phyloP scores from a whole-genome alignment of 345 rosid genomes.

The Hibiscus syriacus region DNA sequence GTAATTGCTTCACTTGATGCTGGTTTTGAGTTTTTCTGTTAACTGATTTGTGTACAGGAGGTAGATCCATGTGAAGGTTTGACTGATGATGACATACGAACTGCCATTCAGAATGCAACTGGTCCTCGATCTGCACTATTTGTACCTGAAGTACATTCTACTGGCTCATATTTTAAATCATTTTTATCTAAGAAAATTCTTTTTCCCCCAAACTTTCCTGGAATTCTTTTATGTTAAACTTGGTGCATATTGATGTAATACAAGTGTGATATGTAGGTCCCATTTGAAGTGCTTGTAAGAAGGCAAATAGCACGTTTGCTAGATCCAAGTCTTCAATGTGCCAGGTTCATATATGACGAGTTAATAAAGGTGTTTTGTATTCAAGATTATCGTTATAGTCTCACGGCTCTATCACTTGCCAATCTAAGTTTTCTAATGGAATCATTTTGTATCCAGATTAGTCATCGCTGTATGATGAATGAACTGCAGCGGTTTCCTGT shows the following conservation, averaged over 20 bases:
- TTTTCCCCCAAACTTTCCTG: neutral
- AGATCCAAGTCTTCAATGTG: constrained; percentile 96
- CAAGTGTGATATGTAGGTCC: constrained; percentile 42
- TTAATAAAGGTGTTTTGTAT: constrained; percentile 54
- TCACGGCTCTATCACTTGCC: neutral
- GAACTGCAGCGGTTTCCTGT: constrained; percentile 81
- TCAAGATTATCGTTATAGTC: neutral
- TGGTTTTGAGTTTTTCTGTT: neutral
- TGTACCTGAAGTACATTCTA: constrained; percentile 72
- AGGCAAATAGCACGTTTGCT: constrained; percentile 90
- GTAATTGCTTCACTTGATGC: neutral
- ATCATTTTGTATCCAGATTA: constrained; percentile 49
- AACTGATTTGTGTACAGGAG: constrained; percentile 39
- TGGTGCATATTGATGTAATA: neutral
- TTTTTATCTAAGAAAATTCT: neutral
- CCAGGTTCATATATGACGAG: constrained; percentile 93
- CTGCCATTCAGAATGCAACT: constrained; percentile 94
- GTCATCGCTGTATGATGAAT: constrained; percentile 69
- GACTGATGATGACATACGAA: constrained; percentile 88
- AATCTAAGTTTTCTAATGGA: neutral
- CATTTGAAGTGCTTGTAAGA: constrained; percentile 90
- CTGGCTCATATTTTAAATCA: neutral
- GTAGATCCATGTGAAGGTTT: constrained; percentile 96
- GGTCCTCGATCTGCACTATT: constrained; percentile 87
- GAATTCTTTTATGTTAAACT: neutral